These are phyloP conservation scores for Tremellales sp. DNA, from an alignment of 1,284 basidiomycete species.

Conservation along the genomic window DNA sequence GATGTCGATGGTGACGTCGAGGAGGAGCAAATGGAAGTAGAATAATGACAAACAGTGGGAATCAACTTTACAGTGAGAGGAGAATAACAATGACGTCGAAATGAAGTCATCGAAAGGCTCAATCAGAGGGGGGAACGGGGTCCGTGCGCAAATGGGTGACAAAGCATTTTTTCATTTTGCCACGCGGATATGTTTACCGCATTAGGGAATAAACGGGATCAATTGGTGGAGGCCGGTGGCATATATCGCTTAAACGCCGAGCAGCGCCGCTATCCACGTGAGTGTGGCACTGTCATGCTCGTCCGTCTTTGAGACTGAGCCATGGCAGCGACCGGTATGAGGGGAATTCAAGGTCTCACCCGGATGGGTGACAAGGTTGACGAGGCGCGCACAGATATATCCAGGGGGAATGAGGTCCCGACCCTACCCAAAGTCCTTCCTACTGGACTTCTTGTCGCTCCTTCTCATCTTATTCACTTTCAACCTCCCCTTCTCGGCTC, in stretches of 20 bases:
- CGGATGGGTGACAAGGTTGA: background rate
- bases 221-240: background rate
- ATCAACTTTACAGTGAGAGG: background rate
- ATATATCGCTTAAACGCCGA: no score
- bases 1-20: background rate
- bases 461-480: slow-evolving; percentile 30
- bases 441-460: slow-evolving; percentile 26
- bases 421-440: slow-evolving; percentile 13
- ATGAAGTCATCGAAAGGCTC: background rate
- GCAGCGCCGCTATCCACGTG: no score
- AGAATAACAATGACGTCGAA: background rate
- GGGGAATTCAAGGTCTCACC: no score
- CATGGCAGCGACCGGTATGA: background rate
- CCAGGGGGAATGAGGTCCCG: background rate
- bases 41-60: background rate
- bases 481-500: slow-evolving; percentile 27
- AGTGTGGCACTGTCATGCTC: background rate
- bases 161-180: background rate
- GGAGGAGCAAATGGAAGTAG: background rate
- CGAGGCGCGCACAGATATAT: background rate
- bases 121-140: no score
- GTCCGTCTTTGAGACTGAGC: background rate
- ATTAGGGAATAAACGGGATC: background rate
- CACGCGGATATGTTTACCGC: background rate
- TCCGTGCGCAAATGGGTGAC: background rate